Evolutionary conservation across 2,329 filamentous ascomycete species (phyloP).

Genomic region (Monosporascus ibericus): DNA sequence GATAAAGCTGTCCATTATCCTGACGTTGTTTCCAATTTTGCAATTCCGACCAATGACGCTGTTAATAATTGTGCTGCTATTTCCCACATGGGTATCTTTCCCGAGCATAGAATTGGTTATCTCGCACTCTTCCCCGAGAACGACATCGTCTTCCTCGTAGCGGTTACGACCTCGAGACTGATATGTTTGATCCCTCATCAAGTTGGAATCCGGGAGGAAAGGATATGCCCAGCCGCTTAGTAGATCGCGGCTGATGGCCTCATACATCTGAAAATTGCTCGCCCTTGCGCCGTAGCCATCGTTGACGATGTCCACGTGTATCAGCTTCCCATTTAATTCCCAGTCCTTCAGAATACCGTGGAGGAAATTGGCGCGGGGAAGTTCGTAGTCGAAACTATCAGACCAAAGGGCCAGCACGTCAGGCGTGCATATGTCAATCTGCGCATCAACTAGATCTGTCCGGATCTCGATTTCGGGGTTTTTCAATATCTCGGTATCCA

Average conservation of each 20-base stretch:
- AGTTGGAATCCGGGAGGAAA: constrained; percentile 81
- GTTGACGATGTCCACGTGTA: constrained; percentile 80
- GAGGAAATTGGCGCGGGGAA: constrained; percentile 80
- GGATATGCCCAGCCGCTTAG: constrained; percentile 83
- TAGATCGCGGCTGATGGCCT: constrained; percentile 82
- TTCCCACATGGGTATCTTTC: constrained; percentile 66
- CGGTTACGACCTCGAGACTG: constrained; percentile 61
- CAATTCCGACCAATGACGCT: constrained; percentile 81
- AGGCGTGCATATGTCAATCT: constrained; percentile 95
- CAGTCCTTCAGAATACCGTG: constrained; percentile 93
- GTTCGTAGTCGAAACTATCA: constrained; percentile 95
- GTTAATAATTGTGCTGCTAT: constrained; percentile 62
- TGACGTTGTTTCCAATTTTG: constrained; percentile 78
- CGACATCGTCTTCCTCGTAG: constrained; percentile 74
- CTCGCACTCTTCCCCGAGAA: constrained; percentile 64
- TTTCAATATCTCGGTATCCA: constrained; percentile 76
- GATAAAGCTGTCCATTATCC: constrained; percentile 72
- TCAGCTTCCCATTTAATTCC: constrained; percentile 94
- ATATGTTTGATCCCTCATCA: constrained; percentile 73
- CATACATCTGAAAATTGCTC: constrained; percentile 81
- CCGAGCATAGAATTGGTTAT: constrained; percentile 72
- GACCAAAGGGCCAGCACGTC: constrained; percentile 94
- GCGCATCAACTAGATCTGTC: constrained; percentile 84
- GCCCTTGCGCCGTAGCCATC: constrained; percentile 83
- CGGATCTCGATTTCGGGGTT: constrained; percentile 73